Evolutionary conservation across 1,139 yeast species (phyloP).

Genomic region (Scheffersomyces insectosa): DNA sequence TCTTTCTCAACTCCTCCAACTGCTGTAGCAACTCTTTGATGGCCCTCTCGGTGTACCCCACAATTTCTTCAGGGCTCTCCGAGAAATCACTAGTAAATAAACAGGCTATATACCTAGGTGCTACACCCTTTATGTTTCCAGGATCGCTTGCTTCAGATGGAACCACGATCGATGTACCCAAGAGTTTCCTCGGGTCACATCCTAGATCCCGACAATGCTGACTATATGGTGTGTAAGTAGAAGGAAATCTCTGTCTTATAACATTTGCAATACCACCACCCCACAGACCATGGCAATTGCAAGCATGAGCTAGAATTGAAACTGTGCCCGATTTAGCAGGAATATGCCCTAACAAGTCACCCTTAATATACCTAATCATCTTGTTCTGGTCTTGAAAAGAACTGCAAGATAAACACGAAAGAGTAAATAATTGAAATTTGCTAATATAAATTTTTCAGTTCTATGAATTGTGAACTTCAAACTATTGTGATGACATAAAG

Average conservation of each 20-base stretch:
- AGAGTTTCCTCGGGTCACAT: conserved; percentile 29
- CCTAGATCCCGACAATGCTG: conserved; percentile 44
- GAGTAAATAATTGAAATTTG: too few relatives aligned
- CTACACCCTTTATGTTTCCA: conserved; percentile 27
- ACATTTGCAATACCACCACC: conserved; percentile 77
- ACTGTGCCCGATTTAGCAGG: conserved; percentile 20
- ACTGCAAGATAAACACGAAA: too few relatives aligned
- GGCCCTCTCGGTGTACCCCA: conserved; percentile 48
- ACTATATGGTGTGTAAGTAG: conserved; percentile 47
- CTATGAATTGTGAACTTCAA: background rate
- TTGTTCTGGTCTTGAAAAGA: too few relatives aligned
- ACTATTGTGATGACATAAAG: too few relatives aligned
- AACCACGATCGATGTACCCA: conserved; percentile 58
- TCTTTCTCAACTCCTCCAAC: conserved; percentile 20
- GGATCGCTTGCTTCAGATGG: conserved; percentile 30
- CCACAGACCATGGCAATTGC: conserved; percentile 81
- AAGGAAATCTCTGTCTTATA: conserved; percentile 52
- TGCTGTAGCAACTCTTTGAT: conserved; percentile 47
- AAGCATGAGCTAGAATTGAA: conserved; percentile 66
- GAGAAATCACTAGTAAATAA: conserved; percentile 64
- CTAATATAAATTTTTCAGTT: too few relatives aligned
- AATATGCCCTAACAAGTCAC: conserved; percentile 55
- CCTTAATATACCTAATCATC: conserved; percentile 52
- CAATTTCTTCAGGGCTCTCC: conserved; percentile 37
- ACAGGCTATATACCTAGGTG: conserved; percentile 52